These are phyloP conservation scores for Aschersonia sp. DNA, from an alignment of 2,329 filamentous ascomycete species.

Conservation along the genomic window DNA sequence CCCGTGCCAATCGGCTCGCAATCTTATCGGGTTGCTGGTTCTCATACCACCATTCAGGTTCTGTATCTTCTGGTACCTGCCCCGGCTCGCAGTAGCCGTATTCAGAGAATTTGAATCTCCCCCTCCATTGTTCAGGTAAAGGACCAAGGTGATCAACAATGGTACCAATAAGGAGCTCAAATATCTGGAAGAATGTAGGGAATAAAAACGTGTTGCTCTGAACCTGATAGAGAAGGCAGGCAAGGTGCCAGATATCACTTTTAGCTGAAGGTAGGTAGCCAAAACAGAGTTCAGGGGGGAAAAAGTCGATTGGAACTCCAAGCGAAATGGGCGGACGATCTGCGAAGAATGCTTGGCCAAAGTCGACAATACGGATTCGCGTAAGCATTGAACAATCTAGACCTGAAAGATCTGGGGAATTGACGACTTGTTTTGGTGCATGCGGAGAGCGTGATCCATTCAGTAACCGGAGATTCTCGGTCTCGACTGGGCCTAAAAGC, in stretches of 20 bases:
- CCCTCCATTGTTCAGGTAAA: constrained; percentile 3
- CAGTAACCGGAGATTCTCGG: neutral
- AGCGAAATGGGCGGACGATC: constrained; percentile 2
- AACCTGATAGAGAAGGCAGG: constrained; percentile 3
- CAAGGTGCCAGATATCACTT: constrained; percentile 4
- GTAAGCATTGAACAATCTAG: constrained; percentile 2
- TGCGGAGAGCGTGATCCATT: constrained; percentile 1
- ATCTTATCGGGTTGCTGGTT: neutral
- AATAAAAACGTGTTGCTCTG: constrained; percentile 1
- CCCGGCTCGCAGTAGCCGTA: constrained; percentile 3
- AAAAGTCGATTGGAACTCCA: constrained; percentile 3
- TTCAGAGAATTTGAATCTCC: constrained; percentile 1
- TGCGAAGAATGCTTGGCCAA: constrained; percentile 4
- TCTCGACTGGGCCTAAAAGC: constrained; percentile 1
- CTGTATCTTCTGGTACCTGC: neutral
- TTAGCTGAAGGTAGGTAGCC: constrained; percentile 3
- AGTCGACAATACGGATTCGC: constrained; percentile 1
- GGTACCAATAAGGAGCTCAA: constrained; percentile 3
- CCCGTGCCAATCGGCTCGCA: neutral
- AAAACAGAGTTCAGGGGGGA: constrained; percentile 5
- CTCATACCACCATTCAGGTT: constrained; percentile 4
- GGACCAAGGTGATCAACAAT: constrained; percentile 1
- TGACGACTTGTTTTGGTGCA: constrained; percentile 3
- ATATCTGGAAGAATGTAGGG: constrained; percentile 2
- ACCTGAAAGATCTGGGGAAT: neutral